Percentiles rank a stretch among this genome's conserved stretches.
Conservation (phyloP, 2,329 filamentous ascomycete species). For the Xylariales sp. region DNA sequence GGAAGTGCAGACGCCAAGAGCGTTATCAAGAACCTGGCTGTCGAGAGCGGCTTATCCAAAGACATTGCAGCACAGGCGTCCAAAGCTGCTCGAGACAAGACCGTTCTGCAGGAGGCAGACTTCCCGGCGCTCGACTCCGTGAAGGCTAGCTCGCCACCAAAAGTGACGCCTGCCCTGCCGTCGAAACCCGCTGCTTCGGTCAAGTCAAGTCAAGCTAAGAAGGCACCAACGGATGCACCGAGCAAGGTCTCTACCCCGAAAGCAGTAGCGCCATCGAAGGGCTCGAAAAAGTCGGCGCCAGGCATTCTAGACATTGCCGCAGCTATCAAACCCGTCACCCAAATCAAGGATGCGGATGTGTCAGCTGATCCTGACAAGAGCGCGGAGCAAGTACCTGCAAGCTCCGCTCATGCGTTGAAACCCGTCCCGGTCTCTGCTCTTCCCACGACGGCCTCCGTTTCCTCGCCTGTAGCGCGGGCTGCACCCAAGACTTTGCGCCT, state of each 20-base stretch:
- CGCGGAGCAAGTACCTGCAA: constrained; percentile 22
- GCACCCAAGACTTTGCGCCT: constrained; percentile 65
- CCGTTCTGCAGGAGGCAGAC: constrained; percentile 53
- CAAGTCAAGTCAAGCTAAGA: constrained; percentile 20
- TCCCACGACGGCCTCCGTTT: constrained; percentile 43
- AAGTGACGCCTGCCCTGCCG: constrained; percentile 27
- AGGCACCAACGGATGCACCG: constrained; percentile 19
- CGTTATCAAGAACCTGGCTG: constrained; percentile 39
- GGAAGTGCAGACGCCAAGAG: constrained; percentile 32
- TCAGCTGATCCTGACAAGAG: constrained; percentile 22
- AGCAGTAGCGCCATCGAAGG: constrained; percentile 11
- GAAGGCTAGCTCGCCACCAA: constrained; percentile 31
- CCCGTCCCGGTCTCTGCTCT: constrained; percentile 35
- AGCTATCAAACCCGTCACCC: constrained; percentile 32
- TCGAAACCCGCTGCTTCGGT: constrained; percentile 19
- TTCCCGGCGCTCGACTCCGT: constrained; percentile 54
- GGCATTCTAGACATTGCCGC: constrained; percentile 46
- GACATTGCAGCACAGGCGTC: constrained; percentile 38
- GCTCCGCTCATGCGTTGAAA: constrained; percentile 28
- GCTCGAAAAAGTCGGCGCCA: constrained; percentile 35
- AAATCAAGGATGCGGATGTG: constrained; percentile 16
- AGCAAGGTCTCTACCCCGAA: constrained; percentile 20
- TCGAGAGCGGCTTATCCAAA: constrained; percentile 42
- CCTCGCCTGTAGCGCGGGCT: constrained; percentile 46
- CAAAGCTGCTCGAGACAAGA: constrained; percentile 26